phyloP scores from a whole-genome alignment of 148 eudicot species.

The Diospyros lotus region DNA sequence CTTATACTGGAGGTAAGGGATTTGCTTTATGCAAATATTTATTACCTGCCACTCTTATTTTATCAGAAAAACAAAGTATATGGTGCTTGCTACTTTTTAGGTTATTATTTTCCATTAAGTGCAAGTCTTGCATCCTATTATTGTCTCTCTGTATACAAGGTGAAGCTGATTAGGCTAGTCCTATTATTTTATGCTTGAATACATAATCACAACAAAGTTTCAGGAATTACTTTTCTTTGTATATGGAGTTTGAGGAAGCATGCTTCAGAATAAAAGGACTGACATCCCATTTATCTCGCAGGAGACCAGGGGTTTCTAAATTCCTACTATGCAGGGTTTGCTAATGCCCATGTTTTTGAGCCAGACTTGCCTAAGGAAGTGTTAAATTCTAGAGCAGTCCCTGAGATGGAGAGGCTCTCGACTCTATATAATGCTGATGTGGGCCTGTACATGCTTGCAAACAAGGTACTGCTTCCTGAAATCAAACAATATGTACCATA shows the following conservation, averaged over 20 bases:
- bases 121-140: not conserved
- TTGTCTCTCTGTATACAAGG: not conserved
- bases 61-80: too few species aligned
- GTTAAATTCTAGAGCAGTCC: constrained; percentile 54
- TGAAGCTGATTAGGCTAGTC: constrained; percentile 1
- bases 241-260: too few species aligned
- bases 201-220: not conserved
- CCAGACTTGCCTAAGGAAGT: constrained; percentile 54
- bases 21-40: not conserved
- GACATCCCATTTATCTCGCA: constrained; percentile 21
- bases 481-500: not conserved
- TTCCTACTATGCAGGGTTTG: constrained; percentile 77
- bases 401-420: constrained; percentile 93
- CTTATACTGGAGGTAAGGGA: constrained; percentile 90
- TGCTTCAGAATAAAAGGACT: not conserved
- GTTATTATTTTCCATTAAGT: not conserved
- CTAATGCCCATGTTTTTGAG: constrained; percentile 80
- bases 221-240: not conserved
- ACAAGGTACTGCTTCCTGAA: constrained; percentile 55
- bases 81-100: too few species aligned
- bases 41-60: not conserved
- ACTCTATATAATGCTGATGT: constrained; percentile 98
- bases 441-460: constrained; percentile 99
- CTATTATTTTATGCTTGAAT: not conserved
- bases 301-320: constrained; percentile 98